Evolutionary conservation across 1,284 basidiomycete species (phyloP), one percentile per base, ranked within the genome.

Genomic region (Termitomyces sp.): DNA sequence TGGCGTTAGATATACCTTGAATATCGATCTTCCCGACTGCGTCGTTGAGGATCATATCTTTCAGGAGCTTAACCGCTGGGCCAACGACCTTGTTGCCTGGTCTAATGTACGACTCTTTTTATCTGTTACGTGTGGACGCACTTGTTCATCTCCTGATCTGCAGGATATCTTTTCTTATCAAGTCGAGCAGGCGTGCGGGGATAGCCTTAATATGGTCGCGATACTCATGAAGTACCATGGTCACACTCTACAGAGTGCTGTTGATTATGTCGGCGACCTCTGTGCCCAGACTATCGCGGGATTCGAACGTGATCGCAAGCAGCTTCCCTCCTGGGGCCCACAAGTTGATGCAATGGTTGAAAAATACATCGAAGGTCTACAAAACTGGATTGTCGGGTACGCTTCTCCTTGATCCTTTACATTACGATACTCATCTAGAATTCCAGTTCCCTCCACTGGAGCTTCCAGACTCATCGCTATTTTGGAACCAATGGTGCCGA

Each of bases 121-220:
- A 24, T 24, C n/a, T 34, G 1, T 17, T 17, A 8, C 0, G 26
- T 19, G 31, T 39, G 8, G 8, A 51, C 6, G 24, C 19, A 34
- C 36, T 40, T 56, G 30, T 56, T 42, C 24, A 34, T 13, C 17
- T 54, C 33, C 24, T 28, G 12, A 24, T 36, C 30, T 43, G 1
- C 47, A 84, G 82, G 82, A 84, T 57, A 78, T 84, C 30, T 82
- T 79, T 61, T 84, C 83, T 0, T 84, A 81, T 65, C 83, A 83
- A 52, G 77, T 79, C 50, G 83, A 84, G 61, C 83, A 84, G 66
- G 75, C 79, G 7, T 74, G 75, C 17, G 74, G 72, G 12, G 80
- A 83, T 55, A 78, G 75, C 6, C 78, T 83, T 63, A 84, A 84
- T 63, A 80, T 84, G 74, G 73, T 84, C 46, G 71, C 73, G 5